Percentiles rank a stretch among this genome's conserved stretches.
Conservation (phyloP, 495 filamentous ascomycete species). For the Talaromyces wortmannii region DNA sequence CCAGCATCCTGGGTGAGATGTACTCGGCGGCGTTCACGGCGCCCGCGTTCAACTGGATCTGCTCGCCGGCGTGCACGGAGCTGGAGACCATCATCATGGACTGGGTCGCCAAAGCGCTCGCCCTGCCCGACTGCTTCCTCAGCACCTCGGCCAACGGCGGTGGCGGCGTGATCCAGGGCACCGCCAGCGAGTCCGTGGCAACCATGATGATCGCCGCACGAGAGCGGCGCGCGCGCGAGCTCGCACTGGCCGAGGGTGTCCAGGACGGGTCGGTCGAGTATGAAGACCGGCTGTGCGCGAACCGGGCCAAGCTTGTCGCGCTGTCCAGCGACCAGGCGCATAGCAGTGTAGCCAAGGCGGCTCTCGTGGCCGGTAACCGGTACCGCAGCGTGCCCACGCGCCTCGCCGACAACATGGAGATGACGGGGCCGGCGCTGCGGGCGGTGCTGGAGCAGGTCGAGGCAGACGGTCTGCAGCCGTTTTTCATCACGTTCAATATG, state of each 20-base stretch:
- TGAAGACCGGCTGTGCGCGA: conserved; percentile 54
- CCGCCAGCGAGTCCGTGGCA: conserved; percentile 81
- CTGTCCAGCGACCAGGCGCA: conserved; percentile 76
- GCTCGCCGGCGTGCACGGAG: conserved; percentile 91
- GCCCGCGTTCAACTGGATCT: conserved; percentile 96
- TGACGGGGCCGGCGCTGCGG: conserved; percentile 60
- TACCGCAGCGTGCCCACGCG: conserved; percentile 60
- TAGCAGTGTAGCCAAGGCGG: conserved; percentile 79
- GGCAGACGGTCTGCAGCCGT: conserved; percentile 66
- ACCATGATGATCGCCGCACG: conserved; percentile 85
- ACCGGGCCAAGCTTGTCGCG: conserved; percentile 69
- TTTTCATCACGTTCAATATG: conserved; percentile 77
- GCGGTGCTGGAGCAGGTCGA: conserved; percentile 52
- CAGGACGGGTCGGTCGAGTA: conserved; percentile 37
- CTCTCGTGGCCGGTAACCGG: conserved; percentile 75
- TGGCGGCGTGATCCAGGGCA: conserved; percentile 93
- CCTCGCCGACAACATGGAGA: conserved; percentile 55
- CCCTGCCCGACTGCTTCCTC: conserved; percentile 67
- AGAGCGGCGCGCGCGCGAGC: conserved; percentile 61
- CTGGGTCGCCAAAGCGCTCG: conserved; percentile 75
- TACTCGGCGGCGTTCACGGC: conserved; percentile 84
- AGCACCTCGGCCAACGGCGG: conserved; percentile 67
- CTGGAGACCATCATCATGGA: conserved; percentile 92
- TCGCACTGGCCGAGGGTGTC: conserved; percentile 40
- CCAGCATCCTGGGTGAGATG: conserved; percentile 87